Base-by-base conservation (phyloP, 176 grass and related monocot species). In the Stipa capillata region DNA sequence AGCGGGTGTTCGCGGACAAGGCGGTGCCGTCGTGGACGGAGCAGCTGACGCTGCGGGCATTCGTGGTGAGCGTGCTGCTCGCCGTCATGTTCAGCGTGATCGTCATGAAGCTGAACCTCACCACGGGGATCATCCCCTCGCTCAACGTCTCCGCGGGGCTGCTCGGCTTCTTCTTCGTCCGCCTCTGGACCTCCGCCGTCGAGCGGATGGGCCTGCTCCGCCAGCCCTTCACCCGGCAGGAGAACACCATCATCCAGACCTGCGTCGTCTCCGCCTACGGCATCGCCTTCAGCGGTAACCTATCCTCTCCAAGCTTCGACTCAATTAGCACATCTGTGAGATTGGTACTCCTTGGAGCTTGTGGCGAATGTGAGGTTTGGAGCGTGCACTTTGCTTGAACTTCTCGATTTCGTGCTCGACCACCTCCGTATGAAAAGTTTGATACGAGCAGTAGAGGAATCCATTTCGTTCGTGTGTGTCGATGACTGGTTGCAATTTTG, bases 51-150 rank as follows among this genome's bases (percentile, higher is more conserved):
- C 28, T 84, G 37, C 88, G 94, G 7, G 91, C 94, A 12, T 40
- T 97, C 64, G 89, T 86, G 4, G 94, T 97, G 9, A 89, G 88
- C 58, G 74, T 86, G 69, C 56, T 85, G 37, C 91, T 97, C 9
- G 69, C 90, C 39, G 82, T 90, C 83, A 87, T 97, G 90, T 87
- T 97, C 65, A 94, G 86, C 74, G 80, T 97, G 40, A 94, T 97
- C 69, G 91, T 93, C 23, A 97, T 97, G 94, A 97, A 97, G 89
- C 94, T 97, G 45, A 97, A 94, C 87, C 94, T 97, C 73, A 97
- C 94, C 52, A 97, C 94, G 23, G 94, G 94, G 77, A 94, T 97
- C 86, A 77, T 97, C 74, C 94, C 94, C 18, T 97, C 91, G 17
- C 89, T 97, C 74, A 97, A 97, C 87, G 94, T 94, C 74, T 93